phyloP scores from a whole-genome alignment of 441 rosid species.

The Jatropha multifida region DNA sequence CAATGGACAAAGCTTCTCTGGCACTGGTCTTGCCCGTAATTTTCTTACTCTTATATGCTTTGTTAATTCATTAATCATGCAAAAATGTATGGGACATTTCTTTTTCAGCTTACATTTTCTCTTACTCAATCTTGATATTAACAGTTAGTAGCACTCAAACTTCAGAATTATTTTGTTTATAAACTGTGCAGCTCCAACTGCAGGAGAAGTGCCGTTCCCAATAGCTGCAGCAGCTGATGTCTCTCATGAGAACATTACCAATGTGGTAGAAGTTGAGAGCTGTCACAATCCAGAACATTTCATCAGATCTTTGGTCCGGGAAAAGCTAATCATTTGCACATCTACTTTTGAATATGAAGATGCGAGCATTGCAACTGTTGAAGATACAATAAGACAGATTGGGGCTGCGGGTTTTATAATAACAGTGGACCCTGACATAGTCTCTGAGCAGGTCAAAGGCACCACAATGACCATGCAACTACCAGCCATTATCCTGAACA shows the following conservation, averaged over 20 bases:
- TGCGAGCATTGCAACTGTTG: slow-evolving; percentile 43
- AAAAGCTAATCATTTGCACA: slow-evolving; percentile 50
- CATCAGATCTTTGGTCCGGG: slow-evolving; percentile 33
- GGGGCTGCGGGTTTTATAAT: slow-evolving; percentile 56
- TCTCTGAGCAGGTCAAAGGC: slow-evolving; percentile 38
- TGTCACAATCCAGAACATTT: slow-evolving; percentile 43
- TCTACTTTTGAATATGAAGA: slow-evolving; percentile 36
- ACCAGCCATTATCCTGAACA: slow-evolving; percentile 49
- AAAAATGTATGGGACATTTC: background rate
- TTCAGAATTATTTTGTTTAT: slow-evolving; percentile 2
- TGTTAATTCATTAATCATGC: background rate
- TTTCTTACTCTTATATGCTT: slow-evolving; percentile 13
- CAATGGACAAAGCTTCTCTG: slow-evolving; percentile 65
- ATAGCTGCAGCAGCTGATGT: slow-evolving; percentile 54
- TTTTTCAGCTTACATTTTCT: background rate
- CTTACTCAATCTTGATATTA: slow-evolving; percentile 6
- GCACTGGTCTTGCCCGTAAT: slow-evolving; percentile 93
- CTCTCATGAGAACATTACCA: slow-evolving; percentile 31
- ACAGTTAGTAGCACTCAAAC: background rate
- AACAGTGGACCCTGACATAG: slow-evolving; percentile 42
- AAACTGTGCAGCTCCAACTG: slow-evolving; percentile 46
- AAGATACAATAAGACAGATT: slow-evolving; percentile 39
- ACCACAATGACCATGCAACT: slow-evolving; percentile 40
- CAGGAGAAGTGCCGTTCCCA: slow-evolving; percentile 30
- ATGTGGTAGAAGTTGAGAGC: slow-evolving; percentile 35